A percentile compares a stretch with the other conserved stretches of the same genome.
These are phyloP conservation scores for Aspergillus candidus DNA, from an alignment of 2,329 filamentous ascomycete genomes.

Conservation along the genomic window DNA sequence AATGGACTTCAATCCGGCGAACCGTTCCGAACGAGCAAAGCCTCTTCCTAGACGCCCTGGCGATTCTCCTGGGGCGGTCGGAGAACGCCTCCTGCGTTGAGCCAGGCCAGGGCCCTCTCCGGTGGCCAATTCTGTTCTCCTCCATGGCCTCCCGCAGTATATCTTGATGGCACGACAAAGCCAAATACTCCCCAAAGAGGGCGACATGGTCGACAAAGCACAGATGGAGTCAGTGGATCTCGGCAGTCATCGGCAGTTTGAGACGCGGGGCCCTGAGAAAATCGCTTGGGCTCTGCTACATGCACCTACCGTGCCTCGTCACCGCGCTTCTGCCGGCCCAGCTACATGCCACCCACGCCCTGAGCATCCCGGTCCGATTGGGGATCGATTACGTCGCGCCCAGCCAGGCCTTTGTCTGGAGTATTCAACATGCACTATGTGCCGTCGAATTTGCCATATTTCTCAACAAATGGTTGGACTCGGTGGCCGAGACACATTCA, in stretches of 20 bases:
- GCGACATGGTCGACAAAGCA: no score
- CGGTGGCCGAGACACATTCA: slow-evolving; percentile 7
- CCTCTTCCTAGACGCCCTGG: slow-evolving; percentile 18
- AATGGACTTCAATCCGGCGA: slow-evolving; percentile 14
- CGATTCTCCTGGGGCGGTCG: slow-evolving; percentile 6
- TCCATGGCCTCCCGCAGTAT: slow-evolving; percentile 65
- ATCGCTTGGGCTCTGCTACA: slow-evolving; percentile 30
- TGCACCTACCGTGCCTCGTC: slow-evolving; percentile 48
- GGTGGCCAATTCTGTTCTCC: slow-evolving; percentile 60
- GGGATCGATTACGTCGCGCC: slow-evolving; percentile 17
- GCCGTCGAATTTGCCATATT: slow-evolving; percentile 21
- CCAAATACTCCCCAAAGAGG: no score
- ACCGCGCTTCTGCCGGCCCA: slow-evolving; percentile 55
- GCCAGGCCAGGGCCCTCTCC: slow-evolving; percentile 27
- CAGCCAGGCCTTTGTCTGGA: slow-evolving; percentile 19
- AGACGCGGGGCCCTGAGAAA: slow-evolving; percentile 55
- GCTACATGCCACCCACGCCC: slow-evolving; percentile 60
- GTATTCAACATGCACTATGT: slow-evolving; percentile 21
- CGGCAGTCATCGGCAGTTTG: slow-evolving; percentile 44
- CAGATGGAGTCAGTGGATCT: slow-evolving; percentile 18
- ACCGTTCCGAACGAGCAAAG: slow-evolving; percentile 11
- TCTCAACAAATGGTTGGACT: slow-evolving; percentile 19
- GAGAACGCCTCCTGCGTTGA: neutral
- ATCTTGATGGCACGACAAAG: no score
- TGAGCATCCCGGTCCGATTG: slow-evolving; percentile 47